Conservation (phyloP, 106 monocot species). For the Cymbidium sinense region DNA sequence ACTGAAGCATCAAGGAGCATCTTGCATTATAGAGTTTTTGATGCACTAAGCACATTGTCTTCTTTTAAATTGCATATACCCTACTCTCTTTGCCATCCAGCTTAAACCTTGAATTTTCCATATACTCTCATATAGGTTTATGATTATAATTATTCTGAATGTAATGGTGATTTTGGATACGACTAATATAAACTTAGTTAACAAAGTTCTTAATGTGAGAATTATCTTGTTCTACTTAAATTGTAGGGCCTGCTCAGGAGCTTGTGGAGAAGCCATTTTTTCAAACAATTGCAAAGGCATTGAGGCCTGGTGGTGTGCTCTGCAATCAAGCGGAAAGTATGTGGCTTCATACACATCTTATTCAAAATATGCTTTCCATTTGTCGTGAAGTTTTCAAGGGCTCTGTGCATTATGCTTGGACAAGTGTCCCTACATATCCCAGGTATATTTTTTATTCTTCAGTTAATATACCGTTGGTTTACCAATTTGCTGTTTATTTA, state of each 20-base stretch:
- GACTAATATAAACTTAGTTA: background rate
- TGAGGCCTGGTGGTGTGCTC: constrained; percentile 85
- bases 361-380: constrained; percentile 86
- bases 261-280: constrained; percentile 98
- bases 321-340: constrained; percentile 99
- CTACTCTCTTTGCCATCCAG: too few relatives aligned
- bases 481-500: background rate
- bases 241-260: constrained; percentile 83
- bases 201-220: background rate
- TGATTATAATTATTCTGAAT: background rate
- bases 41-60: too few relatives aligned
- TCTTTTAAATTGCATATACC: too few relatives aligned
- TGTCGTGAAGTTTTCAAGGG: constrained; percentile 79
- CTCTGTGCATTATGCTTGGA: constrained; percentile 93
- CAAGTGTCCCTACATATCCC: constrained; percentile 98
- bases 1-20: too few relatives aligned
- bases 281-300: constrained; percentile 63
- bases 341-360: constrained; percentile 99
- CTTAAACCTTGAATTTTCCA: too few relatives aligned
- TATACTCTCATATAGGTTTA: too few relatives aligned
- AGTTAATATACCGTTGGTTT: background rate
- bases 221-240: background rate
- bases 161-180: background rate
- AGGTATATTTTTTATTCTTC: constrained; percentile 42
- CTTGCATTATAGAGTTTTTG: too few relatives aligned